These are phyloP conservation scores for Orychophragmus violaceus DNA, from an alignment of 345 rosid genomes.

Conservation along the genomic window DNA sequence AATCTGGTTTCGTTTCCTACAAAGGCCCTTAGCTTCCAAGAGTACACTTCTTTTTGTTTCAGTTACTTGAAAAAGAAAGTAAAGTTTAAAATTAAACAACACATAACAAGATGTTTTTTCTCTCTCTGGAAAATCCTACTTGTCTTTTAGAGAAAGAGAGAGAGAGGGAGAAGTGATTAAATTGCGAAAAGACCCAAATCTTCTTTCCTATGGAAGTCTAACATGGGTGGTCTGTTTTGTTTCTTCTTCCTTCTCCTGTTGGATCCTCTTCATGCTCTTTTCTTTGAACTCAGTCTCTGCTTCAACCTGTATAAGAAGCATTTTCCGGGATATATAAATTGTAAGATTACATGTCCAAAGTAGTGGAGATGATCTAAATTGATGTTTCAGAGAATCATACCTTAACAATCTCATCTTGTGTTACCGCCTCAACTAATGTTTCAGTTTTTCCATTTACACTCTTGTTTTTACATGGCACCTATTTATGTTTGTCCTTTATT, in stretches of 20 bases:
- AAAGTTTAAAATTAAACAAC: background rate
- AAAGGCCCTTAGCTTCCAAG: background rate
- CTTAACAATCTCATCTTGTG: constrained; percentile 34
- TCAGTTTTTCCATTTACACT: constrained; percentile 33
- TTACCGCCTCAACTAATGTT: constrained; percentile 31
- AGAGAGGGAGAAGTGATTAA: constrained; percentile 19
- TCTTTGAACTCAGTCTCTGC: constrained; percentile 14
- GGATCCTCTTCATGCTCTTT: constrained; percentile 32
- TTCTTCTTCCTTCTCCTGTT: constrained; percentile 30
- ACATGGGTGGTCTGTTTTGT: constrained; percentile 40
- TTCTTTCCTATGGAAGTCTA: constrained; percentile 66
- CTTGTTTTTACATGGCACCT: constrained; percentile 28
- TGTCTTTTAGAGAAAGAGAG: background rate
- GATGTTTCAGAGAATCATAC: constrained; percentile 32
- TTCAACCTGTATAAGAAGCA: constrained; percentile 34
- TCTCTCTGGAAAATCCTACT: background rate
- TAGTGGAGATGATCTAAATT: background rate
- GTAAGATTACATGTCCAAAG: background rate
- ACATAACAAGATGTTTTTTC: background rate
- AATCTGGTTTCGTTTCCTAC: background rate
- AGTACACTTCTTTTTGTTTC: constrained; percentile 9
- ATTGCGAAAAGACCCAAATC: constrained; percentile 88
- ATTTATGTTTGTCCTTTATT: constrained; percentile 39
- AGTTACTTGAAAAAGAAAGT: background rate
- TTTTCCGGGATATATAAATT: background rate